phyloP scores from a whole-genome alignment of 179 eudicot genomes.

The Corrigiola litoralis region DNA sequence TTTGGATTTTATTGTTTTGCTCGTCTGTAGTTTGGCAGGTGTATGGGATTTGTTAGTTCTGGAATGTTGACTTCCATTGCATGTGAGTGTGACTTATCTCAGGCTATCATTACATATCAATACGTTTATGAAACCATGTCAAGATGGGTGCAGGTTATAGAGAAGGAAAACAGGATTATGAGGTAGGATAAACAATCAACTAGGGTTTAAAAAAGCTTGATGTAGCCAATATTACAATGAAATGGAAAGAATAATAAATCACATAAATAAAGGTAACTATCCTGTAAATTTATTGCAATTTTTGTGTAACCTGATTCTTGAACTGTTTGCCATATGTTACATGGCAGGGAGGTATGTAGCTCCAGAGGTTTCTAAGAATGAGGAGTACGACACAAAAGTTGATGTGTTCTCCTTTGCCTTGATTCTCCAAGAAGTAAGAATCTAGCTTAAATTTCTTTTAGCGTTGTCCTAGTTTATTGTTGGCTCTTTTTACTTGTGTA shows the following conservation, averaged over 20 bases:
- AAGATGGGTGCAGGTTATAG: too few relatives aligned
- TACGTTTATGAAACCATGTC: too few relatives aligned
- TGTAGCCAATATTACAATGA: background rate
- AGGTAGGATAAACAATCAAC: too few relatives aligned
- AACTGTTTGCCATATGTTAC: background rate
- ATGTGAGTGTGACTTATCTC: background rate
- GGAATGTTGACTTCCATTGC: background rate
- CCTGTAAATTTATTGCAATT: too few relatives aligned
- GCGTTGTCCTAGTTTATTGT: too few relatives aligned
- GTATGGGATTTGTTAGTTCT: background rate
- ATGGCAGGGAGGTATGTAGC: slow-evolving; percentile 44
- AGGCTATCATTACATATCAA: too few relatives aligned
- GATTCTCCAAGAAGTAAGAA: slow-evolving; percentile 45
- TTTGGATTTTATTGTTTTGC: background rate
- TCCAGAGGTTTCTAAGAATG: slow-evolving; percentile 38
- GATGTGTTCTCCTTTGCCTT: slow-evolving; percentile 49
- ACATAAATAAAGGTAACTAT: background rate
- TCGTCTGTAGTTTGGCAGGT: background rate
- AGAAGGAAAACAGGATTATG: too few relatives aligned
- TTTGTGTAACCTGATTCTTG: background rate
- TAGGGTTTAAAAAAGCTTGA: too few relatives aligned
- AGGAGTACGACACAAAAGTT: slow-evolving; percentile 43
- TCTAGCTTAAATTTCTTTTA: background rate
- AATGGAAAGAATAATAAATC: background rate
- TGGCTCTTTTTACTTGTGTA: background rate